phyloP scores from a whole-genome alignment of 2,329 filamentous ascomycete species.

The Escovopsis sp. region DNA sequence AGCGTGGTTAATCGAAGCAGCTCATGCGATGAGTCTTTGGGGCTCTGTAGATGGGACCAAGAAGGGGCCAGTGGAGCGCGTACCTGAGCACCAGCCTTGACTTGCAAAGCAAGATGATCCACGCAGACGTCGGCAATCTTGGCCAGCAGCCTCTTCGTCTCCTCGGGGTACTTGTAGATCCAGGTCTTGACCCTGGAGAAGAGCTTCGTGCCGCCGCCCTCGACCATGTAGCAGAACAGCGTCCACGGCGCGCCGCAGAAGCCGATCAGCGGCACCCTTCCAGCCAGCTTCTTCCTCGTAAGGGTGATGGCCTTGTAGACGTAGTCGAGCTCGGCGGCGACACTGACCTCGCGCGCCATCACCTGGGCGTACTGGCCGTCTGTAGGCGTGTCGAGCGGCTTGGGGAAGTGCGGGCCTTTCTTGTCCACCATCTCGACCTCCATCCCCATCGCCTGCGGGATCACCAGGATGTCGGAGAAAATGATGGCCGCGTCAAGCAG shows the following conservation, averaged over 20 bases:
- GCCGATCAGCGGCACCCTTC: constrained; percentile 82
- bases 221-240: constrained; percentile 95
- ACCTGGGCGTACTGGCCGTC: constrained; percentile 74
- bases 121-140: constrained; percentile 93
- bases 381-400: constrained; percentile 62
- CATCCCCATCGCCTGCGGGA: constrained; percentile 98
- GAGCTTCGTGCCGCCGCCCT: constrained; percentile 89
- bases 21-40: no score
- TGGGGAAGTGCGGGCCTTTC: constrained; percentile 88
- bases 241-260: constrained; percentile 98
- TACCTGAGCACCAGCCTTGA: constrained; percentile 82
- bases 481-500: constrained; percentile 96
- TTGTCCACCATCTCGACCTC: constrained; percentile 96
- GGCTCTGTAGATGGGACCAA: no score
- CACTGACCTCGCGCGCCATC: constrained; percentile 65
- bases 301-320: constrained; percentile 92
- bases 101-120: constrained; percentile 84
- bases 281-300: constrained; percentile 74
- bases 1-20: not conserved
- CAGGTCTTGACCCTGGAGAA: constrained; percentile 92
- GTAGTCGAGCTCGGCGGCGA: constrained; percentile 73
- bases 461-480: constrained; percentile 95
- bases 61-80: constrained; percentile 2
- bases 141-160: constrained; percentile 65
- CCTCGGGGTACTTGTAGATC: constrained; percentile 79